Percentiles rank a stretch among this genome's conserved stretches.
Evolutionary conservation across 2,329 filamentous ascomycete genomes (phyloP).

Genomic region (Talaromyces albobiverticillius): DNA sequence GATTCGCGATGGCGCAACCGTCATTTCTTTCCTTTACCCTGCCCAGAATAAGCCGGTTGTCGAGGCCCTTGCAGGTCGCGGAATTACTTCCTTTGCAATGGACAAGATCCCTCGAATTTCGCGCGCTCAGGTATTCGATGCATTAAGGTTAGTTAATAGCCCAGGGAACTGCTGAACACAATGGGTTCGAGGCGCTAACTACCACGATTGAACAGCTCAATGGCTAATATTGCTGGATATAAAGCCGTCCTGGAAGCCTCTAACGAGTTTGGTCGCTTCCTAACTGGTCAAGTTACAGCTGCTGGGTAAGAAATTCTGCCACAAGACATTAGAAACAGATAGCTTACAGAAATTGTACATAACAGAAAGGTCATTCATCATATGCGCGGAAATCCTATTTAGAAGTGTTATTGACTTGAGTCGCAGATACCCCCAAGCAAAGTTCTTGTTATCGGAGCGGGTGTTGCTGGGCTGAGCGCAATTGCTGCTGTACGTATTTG

Average conservation of each 20-base stretch:
- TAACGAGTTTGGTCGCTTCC: conserved; percentile 82
- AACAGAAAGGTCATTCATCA: conserved; percentile 24
- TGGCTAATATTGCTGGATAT: conserved; percentile 94
- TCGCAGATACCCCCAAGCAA: conserved; percentile 82
- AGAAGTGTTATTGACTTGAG: background rate
- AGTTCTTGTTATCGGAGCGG: conserved; percentile 84
- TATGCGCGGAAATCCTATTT: background rate
- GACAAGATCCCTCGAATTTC: conserved; percentile 90
- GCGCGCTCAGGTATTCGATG: conserved; percentile 83
- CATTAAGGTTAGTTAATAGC: conserved; percentile 50
- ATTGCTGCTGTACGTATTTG: conserved; percentile 67
- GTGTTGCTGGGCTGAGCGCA: conserved; percentile 82
- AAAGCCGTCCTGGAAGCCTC: conserved; percentile 88
- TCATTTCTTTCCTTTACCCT: conserved; percentile 82
- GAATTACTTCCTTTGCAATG: conserved; percentile 81
- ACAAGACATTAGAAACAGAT: background rate
- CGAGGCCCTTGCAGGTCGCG: conserved; percentile 66
- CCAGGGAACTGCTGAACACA: background rate
- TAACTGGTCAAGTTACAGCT: conserved; percentile 86
- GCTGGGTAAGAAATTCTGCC: conserved; percentile 56
- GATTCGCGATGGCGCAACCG: conserved; percentile 66
- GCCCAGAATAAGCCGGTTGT: conserved; percentile 75
- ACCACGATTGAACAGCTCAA: conserved; percentile 57
- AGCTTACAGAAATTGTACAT: conserved; percentile 6
- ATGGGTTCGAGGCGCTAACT: background rate